Evolutionary conservation across 441 rosid species (phyloP).

Genomic region (Croton laevigatus): DNA sequence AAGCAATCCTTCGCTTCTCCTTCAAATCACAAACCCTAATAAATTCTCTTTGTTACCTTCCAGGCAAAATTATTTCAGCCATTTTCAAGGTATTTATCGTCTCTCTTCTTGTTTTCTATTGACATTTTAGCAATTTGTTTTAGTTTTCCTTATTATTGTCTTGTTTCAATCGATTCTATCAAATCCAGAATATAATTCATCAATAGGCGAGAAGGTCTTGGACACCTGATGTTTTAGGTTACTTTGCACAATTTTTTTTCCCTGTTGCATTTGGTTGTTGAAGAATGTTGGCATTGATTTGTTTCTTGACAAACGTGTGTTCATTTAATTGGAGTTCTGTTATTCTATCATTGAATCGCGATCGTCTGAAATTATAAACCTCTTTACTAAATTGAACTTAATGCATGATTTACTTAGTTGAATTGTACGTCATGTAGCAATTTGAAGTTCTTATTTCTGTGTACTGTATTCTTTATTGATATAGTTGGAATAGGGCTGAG

Average conservation of each 20-base stretch:
- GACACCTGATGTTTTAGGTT: background rate
- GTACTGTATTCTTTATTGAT: background rate
- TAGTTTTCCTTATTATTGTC: background rate
- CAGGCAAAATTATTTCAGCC: background rate
- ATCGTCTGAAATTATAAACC: background rate
- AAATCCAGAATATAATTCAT: background rate
- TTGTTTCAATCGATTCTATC: background rate
- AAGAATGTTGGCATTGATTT: background rate
- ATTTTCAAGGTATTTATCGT: background rate
- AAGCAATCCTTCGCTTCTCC: slow-evolving; percentile 2
- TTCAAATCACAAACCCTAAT: background rate
- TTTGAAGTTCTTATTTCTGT: background rate
- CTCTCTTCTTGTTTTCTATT: background rate
- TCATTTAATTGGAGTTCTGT: background rate
- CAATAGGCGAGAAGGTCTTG: background rate
- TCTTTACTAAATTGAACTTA: background rate
- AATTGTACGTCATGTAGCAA: background rate
- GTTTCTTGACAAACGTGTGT: background rate
- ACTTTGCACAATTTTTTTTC: background rate
- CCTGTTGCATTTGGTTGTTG: background rate
- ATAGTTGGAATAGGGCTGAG: background rate
- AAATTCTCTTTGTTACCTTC: background rate
- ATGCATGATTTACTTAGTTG: background rate
- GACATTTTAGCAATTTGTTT: background rate
- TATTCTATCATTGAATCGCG: background rate